Evolutionary conservation across 2,329 filamentous ascomycete genomes (phyloP), one percentile per base, ranked within the genome.

Genomic region (Microdochium paspali): DNA sequence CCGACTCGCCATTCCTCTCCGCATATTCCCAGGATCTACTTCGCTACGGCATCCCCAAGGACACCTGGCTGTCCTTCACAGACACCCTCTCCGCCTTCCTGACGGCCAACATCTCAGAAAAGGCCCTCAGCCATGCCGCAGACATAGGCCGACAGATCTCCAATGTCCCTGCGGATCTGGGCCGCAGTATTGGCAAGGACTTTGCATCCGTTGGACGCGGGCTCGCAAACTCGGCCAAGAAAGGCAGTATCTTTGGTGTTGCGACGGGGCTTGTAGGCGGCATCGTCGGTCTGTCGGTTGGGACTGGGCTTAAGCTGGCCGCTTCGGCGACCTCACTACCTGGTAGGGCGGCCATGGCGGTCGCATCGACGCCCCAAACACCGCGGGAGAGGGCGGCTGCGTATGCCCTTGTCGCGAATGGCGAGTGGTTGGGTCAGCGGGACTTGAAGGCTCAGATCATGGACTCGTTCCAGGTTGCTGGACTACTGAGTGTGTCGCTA

Each of bases 61-160:
- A 55, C 1, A 48, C 53, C 0, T 65, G 59, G 55, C 28, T 43
- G 2, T 52, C 53, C 6, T 65, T 65, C 52, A 50, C 64, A 2
- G 31, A 50, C 18, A 72, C 71, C 7, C 55, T 71, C 2, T 74
- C 71, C 0, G 71, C 67, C 1, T 74, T 74, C 49, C 61, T 74
- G 5, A 62, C 65, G 0, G 70, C 71, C 45, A 70, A 64, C 20
- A 67, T 73, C 0, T 66, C 68, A 0, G 66, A 70, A 45, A 64
- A 68, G 2, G 70, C 71, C 5, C 49, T 72, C 18, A 62, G 61
- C 25, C 70, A 72, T 49, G 70, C 68, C 1, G 64, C 60, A 26
- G 70, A 72, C 44, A 54, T 70, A 13, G 69, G 59, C 7, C 60
- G 60, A 30, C 54, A 62, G 21, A 44, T 74, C 1, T 56, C 63